Evolutionary conservation across 257 asterid genomes (phyloP).

Genomic region (Solanum piurae): DNA sequence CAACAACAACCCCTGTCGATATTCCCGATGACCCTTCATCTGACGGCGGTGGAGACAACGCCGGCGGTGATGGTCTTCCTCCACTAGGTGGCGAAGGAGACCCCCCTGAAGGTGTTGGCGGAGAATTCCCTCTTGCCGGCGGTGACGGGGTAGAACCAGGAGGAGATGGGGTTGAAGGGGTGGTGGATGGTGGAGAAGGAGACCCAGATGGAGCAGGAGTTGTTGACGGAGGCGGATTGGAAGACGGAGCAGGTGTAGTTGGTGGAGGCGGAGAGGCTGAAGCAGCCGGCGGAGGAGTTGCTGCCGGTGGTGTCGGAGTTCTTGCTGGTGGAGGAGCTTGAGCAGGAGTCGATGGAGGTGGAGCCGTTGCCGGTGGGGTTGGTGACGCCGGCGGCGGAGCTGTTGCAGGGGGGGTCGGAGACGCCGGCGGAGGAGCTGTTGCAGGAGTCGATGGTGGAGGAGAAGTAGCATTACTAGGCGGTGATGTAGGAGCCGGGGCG

Average conservation of each 20-base stretch:
- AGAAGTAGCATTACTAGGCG: conserved; percentile 4
- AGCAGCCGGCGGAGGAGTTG: conserved; percentile 16
- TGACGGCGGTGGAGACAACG: conserved; percentile 18
- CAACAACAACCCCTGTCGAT: conserved; percentile 44
- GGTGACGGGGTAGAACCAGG: conserved; percentile 7
- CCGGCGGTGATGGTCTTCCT: conserved; percentile 17
- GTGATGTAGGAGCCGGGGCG: conserved; percentile 35
- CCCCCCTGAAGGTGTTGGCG: conserved; percentile 18
- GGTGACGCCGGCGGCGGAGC: neutral
- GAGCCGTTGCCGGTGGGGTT: conserved; percentile 15
- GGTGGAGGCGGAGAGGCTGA: conserved; percentile 24
- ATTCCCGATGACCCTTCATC: conserved; percentile 18
- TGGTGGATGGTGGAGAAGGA: conserved; percentile 17
- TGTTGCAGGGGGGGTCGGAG: conserved; percentile 18
- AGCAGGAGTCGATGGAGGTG: neutral
- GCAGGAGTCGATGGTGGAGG: neutral
- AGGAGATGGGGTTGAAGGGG: neutral
- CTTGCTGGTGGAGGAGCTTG: conserved; percentile 23
- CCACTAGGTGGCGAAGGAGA: neutral
- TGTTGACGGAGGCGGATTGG: conserved; percentile 19
- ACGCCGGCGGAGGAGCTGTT: conserved; percentile 3
- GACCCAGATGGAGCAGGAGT: conserved; percentile 15
- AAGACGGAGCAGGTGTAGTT: conserved; percentile 9
- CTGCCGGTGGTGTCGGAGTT: conserved; percentile 16
- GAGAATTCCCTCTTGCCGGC: conserved; percentile 10